Conservation (phyloP, 352 stramenopile genomes). For the Pythium angustatum region DNA sequence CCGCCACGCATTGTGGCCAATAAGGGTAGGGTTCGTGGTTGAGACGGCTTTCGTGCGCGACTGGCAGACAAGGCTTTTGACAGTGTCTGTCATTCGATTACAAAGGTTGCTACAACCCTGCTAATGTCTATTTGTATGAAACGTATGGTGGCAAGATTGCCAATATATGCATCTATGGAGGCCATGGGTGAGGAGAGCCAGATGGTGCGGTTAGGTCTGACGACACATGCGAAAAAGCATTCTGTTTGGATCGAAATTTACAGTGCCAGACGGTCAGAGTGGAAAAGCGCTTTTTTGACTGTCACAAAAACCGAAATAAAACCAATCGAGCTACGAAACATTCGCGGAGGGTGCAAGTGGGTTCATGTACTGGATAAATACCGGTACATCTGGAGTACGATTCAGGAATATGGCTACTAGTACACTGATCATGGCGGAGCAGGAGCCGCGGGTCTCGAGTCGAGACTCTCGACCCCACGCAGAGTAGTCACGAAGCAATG, state of each 20-base stretch:
- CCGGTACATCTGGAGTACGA: too few relatives aligned
- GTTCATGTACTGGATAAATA: neutral
- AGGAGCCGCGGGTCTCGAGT: too few relatives aligned
- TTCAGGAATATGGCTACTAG: too few relatives aligned
- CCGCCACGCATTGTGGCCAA: neutral
- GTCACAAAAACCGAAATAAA: neutral
- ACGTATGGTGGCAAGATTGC: neutral
- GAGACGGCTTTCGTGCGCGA: neutral
- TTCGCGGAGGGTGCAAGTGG: neutral
- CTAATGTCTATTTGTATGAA: too few relatives aligned
- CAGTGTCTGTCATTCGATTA: neutral
- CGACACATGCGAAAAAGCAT: conserved; percentile 18
- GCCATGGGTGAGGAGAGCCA: neutral
- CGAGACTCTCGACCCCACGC: too few relatives aligned
- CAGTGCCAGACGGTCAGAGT: neutral
- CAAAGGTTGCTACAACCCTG: neutral
- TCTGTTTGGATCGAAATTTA: neutral
- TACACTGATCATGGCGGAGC: too few relatives aligned
- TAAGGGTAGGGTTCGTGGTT: neutral
- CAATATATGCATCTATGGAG: neutral
- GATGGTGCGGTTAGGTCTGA: conserved; percentile 18
- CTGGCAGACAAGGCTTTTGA: neutral
- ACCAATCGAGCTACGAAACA: neutral
- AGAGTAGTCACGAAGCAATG: too few relatives aligned
- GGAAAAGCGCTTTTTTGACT: neutral